These are phyloP conservation scores for Neofusicoccum sp. DNA, from an alignment of 2,329 filamentous ascomycete species.

Conservation along the genomic window DNA sequence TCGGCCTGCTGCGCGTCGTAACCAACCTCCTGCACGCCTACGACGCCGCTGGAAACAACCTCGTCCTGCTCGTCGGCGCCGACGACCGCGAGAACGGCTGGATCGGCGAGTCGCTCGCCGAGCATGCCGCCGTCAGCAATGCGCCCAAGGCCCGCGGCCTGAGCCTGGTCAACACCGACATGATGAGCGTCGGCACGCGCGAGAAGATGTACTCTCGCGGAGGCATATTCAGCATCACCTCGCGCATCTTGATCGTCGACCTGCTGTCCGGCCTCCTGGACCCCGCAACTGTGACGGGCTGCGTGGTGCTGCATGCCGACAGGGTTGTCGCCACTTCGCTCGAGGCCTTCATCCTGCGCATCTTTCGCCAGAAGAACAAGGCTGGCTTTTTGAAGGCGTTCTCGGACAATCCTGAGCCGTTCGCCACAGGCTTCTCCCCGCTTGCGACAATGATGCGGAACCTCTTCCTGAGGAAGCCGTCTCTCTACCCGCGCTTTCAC, in stretches of 20 bases:
- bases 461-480: conserved; percentile 82
- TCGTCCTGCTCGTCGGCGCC: conserved; percentile 84
- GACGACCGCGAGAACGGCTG: conserved; percentile 93
- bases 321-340: conserved; percentile 78
- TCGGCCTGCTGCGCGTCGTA: conserved; percentile 86
- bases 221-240: conserved; percentile 94
- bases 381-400: conserved; percentile 92
- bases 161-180: conserved; percentile 90
- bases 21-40: conserved; percentile 97
- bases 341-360: conserved; percentile 91
- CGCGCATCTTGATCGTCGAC: conserved; percentile 91
- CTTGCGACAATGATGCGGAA: conserved; percentile 89
- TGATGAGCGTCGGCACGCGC: conserved; percentile 78
- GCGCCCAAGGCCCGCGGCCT: conserved; percentile 79
- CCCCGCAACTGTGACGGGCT: conserved; percentile 79
- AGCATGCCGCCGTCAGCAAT: conserved; percentile 89
- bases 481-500: conserved; percentile 92
- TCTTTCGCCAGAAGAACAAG: conserved; percentile 94
- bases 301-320: conserved; percentile 87
- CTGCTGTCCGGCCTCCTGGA: conserved; percentile 80
- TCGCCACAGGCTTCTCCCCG: conserved; percentile 83
- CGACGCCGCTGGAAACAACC: conserved; percentile 90
- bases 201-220: conserved; percentile 90
- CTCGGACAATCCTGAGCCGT: conserved; percentile 88
- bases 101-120: conserved; percentile 93